Percentiles rank a stretch among this genome's conserved stretches.
Evolutionary conservation across 129 eudicot species (phyloP).

Genomic region (Sambucus nigra): DNA sequence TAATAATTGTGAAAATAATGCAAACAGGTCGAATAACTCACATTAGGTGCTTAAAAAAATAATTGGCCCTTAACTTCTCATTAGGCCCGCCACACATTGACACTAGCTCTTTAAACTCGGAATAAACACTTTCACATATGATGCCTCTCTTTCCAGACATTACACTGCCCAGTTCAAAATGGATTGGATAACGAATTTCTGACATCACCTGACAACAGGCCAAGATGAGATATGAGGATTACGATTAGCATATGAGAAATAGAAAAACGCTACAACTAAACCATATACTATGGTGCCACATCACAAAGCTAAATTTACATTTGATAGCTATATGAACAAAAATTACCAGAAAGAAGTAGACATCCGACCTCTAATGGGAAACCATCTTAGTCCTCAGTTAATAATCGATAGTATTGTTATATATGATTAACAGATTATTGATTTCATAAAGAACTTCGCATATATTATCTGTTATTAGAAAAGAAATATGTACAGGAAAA

Average conservation of each 20-base stretch:
- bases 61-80: slow-evolving; percentile 55
- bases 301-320: not conserved
- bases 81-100: slow-evolving; percentile 87
- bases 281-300: not conserved
- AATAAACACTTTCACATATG: slow-evolving; percentile 54
- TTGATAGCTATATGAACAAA: not conserved
- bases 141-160: slow-evolving; percentile 57
- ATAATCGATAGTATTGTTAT: not conserved
- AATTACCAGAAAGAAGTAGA: not conserved
- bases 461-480: not conserved
- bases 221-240: not conserved
- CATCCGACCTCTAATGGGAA: not conserved
- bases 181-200: slow-evolving; percentile 62
- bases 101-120: slow-evolving; percentile 71
- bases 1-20: not conserved
- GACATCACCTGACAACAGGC: slow-evolving; percentile 38
- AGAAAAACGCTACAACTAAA: not conserved
- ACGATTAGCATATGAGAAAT: not conserved
- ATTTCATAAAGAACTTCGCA: not conserved
- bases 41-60: slow-evolving; percentile 41
- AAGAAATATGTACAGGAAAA: no score
- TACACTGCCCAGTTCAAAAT: slow-evolving; percentile 30
- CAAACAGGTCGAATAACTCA: slow-evolving; percentile 15
- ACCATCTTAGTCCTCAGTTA: not conserved
- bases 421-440: not conserved